Base-by-base conservation (phyloP, 1,139 yeast species). In the Nakaseomyces bracarensis region DNA sequence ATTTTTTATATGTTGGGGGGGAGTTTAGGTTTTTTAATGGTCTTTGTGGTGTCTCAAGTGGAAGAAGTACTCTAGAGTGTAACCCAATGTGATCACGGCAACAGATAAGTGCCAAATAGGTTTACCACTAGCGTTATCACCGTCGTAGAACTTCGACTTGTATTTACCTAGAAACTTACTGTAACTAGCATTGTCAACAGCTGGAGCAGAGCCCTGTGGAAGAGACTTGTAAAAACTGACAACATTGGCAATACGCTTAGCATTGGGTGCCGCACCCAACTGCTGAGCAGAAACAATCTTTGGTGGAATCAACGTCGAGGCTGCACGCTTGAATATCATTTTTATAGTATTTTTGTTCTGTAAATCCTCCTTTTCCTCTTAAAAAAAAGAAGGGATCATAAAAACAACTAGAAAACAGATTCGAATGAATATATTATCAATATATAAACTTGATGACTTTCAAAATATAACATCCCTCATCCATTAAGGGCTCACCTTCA, bases 301-400 rank as follows among this genome's bases (percentile, higher is more conserved):
- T 65, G 98, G 98, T 60, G 98, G 98, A 64, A 91, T 87, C 72
- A 91, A 77, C 61, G 97, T 83, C 56, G 97, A 87, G 68, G 91
- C 36, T 14, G 41, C 83, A 73, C 96, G 89, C 81, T 84, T 87
- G 65, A 78, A 74, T 68, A 87, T 74, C 73, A 81, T 54, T 13
- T 28, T 28, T 28, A 27, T 18, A 42, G 20, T 33, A 18, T 11
- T 35, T 28, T 16, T 15, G 34, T 25, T 30, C 9, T 20, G 23
- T 29, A 13, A 22, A 18, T 23, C 28, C 13, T 18, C 23, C 13
- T 19, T 5, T 28, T 28, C 19, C n/a, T n/a, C n/a, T n/a, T n/a
- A n/a, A n/a, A n/a, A n/a, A n/a, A n/a, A n/a, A n/a, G n/a, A n/a
- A n/a, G n/a, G n/a, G n/a, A n/a, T n/a, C n/a, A n/a, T n/a, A n/a